phyloP scores from a whole-genome alignment of 2,329 filamentous ascomycete species.

The Orbilia oligospora region DNA sequence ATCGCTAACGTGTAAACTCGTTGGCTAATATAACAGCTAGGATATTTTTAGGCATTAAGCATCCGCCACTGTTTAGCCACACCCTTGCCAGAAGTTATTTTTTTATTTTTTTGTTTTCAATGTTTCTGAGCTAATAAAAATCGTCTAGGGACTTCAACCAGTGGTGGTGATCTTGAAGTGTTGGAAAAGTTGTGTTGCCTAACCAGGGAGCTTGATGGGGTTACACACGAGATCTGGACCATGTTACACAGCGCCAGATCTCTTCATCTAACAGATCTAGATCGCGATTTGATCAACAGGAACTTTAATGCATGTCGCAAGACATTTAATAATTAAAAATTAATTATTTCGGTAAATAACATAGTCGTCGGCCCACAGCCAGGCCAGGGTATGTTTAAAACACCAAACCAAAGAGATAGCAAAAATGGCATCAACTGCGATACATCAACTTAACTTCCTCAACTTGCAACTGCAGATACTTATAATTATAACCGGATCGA shows the following conservation, averaged over 20 bases:
- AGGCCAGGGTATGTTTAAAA: neutral
- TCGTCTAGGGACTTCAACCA: neutral
- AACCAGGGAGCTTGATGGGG: neutral
- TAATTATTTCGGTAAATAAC: neutral
- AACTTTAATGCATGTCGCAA: neutral
- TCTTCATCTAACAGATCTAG: neutral
- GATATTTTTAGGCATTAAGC: constrained; percentile 18
- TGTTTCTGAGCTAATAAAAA: neutral
- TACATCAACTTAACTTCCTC: neutral
- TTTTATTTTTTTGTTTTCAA: no score
- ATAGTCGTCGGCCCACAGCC: neutral
- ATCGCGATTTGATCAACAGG: neutral
- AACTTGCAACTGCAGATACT: no score
- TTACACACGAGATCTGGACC: neutral
- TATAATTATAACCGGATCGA: no score
- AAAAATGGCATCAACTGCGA: neutral
- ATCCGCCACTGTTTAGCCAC: constrained; percentile 13
- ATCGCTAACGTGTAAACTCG: constrained; percentile 10
- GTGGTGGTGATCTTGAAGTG: neutral
- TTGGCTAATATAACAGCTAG: constrained; percentile 22
- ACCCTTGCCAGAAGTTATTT: neutral
- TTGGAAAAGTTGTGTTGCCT: constrained; percentile 34
- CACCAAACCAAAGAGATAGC: neutral
- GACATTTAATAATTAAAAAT: no score
- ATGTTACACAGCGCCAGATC: constrained; percentile 15